phyloP scores from a whole-genome alignment of 2,329 filamentous ascomycete species.

The Beauveria sp. region DNA sequence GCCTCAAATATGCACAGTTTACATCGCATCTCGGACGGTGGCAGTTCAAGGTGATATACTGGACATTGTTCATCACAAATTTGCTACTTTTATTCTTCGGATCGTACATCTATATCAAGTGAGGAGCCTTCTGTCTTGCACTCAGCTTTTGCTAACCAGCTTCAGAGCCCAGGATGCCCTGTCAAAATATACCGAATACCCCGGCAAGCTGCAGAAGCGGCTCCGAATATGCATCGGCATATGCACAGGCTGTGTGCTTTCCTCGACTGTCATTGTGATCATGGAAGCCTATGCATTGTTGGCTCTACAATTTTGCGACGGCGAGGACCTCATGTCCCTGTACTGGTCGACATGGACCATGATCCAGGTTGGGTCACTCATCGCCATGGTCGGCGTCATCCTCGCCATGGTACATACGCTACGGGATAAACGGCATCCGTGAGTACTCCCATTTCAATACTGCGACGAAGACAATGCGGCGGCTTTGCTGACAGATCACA shows the following conservation, averaged over 20 bases:
- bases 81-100: conserved; percentile 36
- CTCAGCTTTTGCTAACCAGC: not conserved
- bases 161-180: conserved; percentile 29
- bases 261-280: conserved; percentile 38
- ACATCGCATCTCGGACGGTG: conserved; percentile 32
- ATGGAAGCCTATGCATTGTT: conserved; percentile 48
- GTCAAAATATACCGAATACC: conserved; percentile 27
- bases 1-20: conserved; percentile 36
- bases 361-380: conserved; percentile 49
- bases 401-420: conserved; percentile 44
- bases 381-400: conserved; percentile 51
- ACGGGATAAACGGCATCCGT: conserved; percentile 44
- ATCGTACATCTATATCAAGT: conserved; percentile 35
- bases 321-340: conserved; percentile 51
- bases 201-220: conserved; percentile 26
- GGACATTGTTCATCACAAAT: conserved; percentile 37
- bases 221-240: conserved; percentile 36
- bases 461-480: not conserved
- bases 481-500: conserved; percentile 15
- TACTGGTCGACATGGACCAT: conserved; percentile 58
- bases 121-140: conserved; percentile 10
- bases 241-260: conserved; percentile 35
- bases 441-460: conserved; percentile 20
- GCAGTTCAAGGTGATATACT: conserved; percentile 41
- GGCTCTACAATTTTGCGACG: conserved; percentile 51